Evolutionary conservation across 129 eudicot genomes (phyloP), one percentile per base, ranked within the genome.

Genomic region (Gnaphalium uliginosum): DNA sequence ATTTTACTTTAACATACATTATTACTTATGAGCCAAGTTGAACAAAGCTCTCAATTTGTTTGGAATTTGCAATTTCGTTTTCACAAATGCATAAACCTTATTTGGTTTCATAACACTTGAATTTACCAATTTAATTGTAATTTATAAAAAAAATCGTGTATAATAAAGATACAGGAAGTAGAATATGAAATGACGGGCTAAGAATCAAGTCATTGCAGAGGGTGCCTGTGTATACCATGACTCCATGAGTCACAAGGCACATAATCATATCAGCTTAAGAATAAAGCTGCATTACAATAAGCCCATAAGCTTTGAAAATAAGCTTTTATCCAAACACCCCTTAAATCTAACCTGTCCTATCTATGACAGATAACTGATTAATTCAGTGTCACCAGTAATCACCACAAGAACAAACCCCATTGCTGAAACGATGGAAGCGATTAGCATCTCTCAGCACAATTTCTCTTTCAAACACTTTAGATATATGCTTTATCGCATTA

Each of bases 391-490:
- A 83, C 90, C 90, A 86, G 73, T 80, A 86, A 81, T 83, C 90
- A 69, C 77, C 72, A 75, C 90, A 86, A 60, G 87, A 86, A 67
- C 90, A 86, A 24, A 65, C 30, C 6, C 90, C 90, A 75, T 68
- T 30, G 2, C 77, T 78, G 51, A 86, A 86, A 30, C 85, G 78
- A 53, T 83, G 90, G 29, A 83, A 86, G 7, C 90, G 79, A 64
- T 86, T 86, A 67, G 86, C 83, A 83, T 86, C 90, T 75, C 90
- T 78, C 59, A 81, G 43, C 74, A 86, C 77, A 22, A 86, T 83
- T 62, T 86, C 90, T 15, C 90, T 78, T 48, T 58, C 48, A 43
- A 21, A 78, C 24, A 86, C 86, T 68, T 74, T 81, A 26, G 90
- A 80, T 60, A 86, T 65, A 78, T 83, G 59, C 29, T 86, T 86